Evolutionary conservation across 345 rosid genomes (phyloP).

Genomic region (Brassica carinata): DNA sequence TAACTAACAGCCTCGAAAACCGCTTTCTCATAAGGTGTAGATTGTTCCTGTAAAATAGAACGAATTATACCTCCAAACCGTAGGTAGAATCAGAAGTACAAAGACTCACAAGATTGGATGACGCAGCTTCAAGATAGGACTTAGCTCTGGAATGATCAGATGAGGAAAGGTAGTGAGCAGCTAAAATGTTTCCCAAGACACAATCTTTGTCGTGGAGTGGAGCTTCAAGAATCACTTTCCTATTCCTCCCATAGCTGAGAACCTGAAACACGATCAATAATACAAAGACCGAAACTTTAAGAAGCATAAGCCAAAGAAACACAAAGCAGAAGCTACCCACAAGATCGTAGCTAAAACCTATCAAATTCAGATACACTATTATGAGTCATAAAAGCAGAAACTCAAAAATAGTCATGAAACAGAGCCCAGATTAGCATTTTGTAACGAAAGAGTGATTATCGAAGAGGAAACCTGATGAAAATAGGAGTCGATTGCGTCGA

Average conservation of each 20-base stretch:
- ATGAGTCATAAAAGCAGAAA: too few relatives aligned
- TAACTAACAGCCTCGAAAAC: constrained; percentile 60
- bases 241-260: constrained; percentile 64
- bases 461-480: constrained; percentile 58
- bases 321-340: neutral
- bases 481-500: constrained; percentile 67
- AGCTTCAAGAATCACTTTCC: constrained; percentile 70
- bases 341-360: neutral
- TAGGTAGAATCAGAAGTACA: neutral
- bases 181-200: constrained; percentile 77
- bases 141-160: constrained; percentile 49
- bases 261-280: constrained; percentile 46
- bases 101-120: constrained; percentile 56
- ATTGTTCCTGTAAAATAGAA: constrained; percentile 56
- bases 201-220: constrained; percentile 62
- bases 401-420: neutral
- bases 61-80: neutral
- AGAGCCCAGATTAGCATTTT: neutral
- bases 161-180: constrained; percentile 66
- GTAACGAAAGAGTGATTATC: neutral
- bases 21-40: constrained; percentile 48
- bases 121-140: constrained; percentile 52
- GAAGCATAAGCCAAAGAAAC: neutral
- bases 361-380: too few relatives aligned
- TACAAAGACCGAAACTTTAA: constrained; percentile 21